Base-by-base conservation (phyloP, 768 basidiomycete genomes). In the Boletus insuetus region DNA sequence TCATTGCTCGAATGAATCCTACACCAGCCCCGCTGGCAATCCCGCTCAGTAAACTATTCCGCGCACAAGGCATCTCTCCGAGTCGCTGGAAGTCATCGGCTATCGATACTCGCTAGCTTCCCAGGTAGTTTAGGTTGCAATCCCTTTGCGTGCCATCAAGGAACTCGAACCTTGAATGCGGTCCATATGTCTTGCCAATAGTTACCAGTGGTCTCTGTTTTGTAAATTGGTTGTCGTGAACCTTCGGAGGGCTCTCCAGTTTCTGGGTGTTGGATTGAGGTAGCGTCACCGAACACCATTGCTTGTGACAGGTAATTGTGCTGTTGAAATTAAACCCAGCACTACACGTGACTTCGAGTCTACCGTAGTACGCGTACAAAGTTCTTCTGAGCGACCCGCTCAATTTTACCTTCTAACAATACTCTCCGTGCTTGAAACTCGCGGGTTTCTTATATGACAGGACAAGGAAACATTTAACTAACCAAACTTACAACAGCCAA, bases 21-120 rank as follows among this genome's bases (percentile, higher is more conserved):
- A 93, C 80, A 2, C 89, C 91, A 1, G 78, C 79, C 14, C 91
- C 91, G 54, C 86, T 84, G n/a, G 84, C 86, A 61, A 93, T 91
- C 14, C 91, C 91, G 49, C 79, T 81, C 59, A 93, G 72, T 37
- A 93, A 72, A 65, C 87, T 87, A 56, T 81, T 86, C 37, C 91
- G 78, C 46, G 86, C 87, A 64, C 91, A 93, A 3, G 89, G 91
- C 12, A 91, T 77, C 61, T 89, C 82, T 48, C 78, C 77, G 46
- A 92, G 78, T 65, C 82, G 79, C 58, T 77, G 74, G 17, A 84
- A 73, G 69, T 87, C 87, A 59, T 82, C 76, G 53, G 61, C 62
- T 16, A 76, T 49, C 22, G 77, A 78, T 62, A 82, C 60, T 66
- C 75, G 78, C 79, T 81, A 71, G 64, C 75, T 76, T 76, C 42